Percentiles rank a stretch among this genome's conserved stretches.
phyloP scores from a whole-genome alignment of 768 basidiomycete species.

The Saitozyma podzolica region DNA sequence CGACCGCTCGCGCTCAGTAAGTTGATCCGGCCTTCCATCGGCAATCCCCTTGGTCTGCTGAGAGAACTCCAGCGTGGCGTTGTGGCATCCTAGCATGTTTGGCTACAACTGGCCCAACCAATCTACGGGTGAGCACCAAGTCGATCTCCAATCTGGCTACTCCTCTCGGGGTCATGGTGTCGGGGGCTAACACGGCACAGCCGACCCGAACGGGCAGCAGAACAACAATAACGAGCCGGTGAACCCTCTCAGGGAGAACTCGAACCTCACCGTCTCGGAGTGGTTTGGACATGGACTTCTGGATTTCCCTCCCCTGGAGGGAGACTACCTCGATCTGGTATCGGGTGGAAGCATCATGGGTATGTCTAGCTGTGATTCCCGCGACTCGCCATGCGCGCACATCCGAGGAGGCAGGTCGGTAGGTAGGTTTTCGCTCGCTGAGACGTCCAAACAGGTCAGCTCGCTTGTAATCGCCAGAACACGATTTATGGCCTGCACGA shows the following conservation, averaged over 20 bases:
- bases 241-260: slow-evolving; percentile 20
- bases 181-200: no score
- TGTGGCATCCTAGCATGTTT: slow-evolving; percentile 35
- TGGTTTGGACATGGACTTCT: slow-evolving; percentile 41
- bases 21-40: no score
- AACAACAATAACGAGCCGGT: slow-evolving; percentile 35
- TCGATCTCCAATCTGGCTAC: no score
- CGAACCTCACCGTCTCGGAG: slow-evolving; percentile 21
- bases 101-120: slow-evolving; percentile 34
- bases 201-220: slow-evolving; percentile 3
- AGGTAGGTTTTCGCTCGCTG: not conserved
- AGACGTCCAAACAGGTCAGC: slow-evolving; percentile 14
- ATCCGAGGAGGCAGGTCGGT: not conserved
- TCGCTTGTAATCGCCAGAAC: slow-evolving; percentile 22
- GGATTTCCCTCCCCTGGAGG: slow-evolving; percentile 33
- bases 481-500: not conserved
- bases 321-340: slow-evolving; percentile 34
- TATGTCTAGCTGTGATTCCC: slow-evolving; percentile 11
- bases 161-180: no score
- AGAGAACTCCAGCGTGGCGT: slow-evolving; percentile 8
- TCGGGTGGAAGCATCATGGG: slow-evolving; percentile 36
- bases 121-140: slow-evolving; percentile 18
- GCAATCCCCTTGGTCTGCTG: no score
- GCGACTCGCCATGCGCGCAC: no score
- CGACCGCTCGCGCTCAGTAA: no score